A percentile compares a stretch with the other conserved stretches of the same genome.
Evolutionary conservation across 495 filamentous ascomycete genomes (phyloP).

Genomic region (Cladorrhinum samala): DNA sequence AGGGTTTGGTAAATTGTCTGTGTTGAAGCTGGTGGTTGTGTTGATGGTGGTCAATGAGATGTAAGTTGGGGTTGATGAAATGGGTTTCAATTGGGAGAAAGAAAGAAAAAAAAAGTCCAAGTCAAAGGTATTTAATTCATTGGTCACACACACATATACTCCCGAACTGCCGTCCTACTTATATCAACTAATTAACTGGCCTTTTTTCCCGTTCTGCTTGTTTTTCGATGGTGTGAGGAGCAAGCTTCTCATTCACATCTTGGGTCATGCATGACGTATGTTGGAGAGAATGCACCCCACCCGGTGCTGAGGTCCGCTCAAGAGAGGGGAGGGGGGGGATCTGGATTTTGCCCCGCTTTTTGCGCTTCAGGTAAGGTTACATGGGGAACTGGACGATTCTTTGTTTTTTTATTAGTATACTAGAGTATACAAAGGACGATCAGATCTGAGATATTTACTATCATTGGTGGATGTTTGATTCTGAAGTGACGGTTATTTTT

Average conservation of each 20-base stretch:
- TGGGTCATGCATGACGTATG: constrained; percentile 4
- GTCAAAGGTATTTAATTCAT: background rate
- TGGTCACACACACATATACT: background rate
- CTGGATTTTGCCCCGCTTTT: background rate
- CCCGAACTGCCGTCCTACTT: no score
- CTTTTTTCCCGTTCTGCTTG: no score
- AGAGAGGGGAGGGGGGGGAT: no score
- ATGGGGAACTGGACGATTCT: background rate
- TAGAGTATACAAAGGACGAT: no score
- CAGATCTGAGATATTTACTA: no score
- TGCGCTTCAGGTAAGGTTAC: background rate
- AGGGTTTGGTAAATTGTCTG: background rate
- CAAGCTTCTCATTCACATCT: background rate
- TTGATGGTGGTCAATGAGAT: background rate
- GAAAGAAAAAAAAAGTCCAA: background rate
- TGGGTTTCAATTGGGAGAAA: background rate
- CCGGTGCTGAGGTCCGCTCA: background rate
- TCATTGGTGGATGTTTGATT: background rate
- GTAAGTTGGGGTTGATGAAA: background rate
- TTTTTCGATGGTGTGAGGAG: no score
- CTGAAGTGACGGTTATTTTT: background rate
- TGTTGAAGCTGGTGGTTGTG: background rate
- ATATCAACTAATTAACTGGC: no score
- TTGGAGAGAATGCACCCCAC: background rate
- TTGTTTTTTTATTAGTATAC: background rate